Evolutionary conservation across 805 yeast genomes (phyloP), one percentile per base, ranked within the genome.

Genomic region (Starmera caribaea): DNA sequence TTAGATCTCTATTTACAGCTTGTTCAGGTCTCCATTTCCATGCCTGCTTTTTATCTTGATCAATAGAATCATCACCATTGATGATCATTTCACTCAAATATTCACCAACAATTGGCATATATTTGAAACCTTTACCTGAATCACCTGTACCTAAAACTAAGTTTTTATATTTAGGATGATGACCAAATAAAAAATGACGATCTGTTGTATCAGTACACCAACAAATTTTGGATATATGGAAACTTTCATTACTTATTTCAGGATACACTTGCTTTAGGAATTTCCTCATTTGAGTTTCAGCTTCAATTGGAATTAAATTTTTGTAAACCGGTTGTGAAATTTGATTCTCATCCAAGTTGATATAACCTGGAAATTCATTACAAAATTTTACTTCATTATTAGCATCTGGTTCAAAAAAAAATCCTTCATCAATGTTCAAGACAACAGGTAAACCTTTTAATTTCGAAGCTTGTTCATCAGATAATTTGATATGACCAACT

Each of bases 361-460:
- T 57, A 38, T 58, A 62, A 6, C 68, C 67, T 9, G 67, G 66
- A 37, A 62, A 63, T 45, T 65, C 69, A 41, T 64, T 64, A 44
- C 66, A 63, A 36, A 64, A 49, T 41, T 65, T 65, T 26, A 65
- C 41, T 24, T 63, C 62, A 35, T 59, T 54, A 38, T 57, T 49
- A 9, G 29, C 16, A 45, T 63, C 69, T 8, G 70, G 68, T 38
- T 66, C 71, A 44, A 66, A 65, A 36, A 65, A 55, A 50, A 65
- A 67, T 0, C 72, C 71, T 39, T 56, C 55, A 30, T 65, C 69
- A 16, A 50, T 42, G 37, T 61, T 63, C 21, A 63, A 43, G 14
- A 65, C 49, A 10, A 66, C 68, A 1, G 71, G 72, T 9, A 52
- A 43, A 13, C 50, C 49, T 43, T 54, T 64, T 21, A 62, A 42